Conservation (phyloP, 2,329 filamentous ascomycete genomes). For the Elsinoe fawcettii region DNA sequence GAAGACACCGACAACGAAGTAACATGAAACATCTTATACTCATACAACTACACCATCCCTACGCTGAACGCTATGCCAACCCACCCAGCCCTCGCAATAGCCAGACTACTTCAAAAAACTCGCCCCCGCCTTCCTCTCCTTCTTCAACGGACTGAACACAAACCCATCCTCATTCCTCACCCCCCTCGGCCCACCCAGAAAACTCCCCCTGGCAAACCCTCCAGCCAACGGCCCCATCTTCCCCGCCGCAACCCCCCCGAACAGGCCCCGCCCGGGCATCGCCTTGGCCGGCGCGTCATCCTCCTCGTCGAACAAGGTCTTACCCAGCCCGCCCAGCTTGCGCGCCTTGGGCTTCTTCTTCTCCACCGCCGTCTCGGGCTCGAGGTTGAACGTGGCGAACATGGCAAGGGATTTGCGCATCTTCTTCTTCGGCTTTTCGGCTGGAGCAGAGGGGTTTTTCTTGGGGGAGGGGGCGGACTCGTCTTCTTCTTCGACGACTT, state of each 20-base stretch:
- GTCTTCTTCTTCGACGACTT: slow-evolving; percentile 36
- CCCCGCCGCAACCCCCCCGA: slow-evolving; percentile 24
- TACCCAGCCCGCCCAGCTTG: slow-evolving; percentile 31
- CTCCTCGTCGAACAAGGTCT: slow-evolving; percentile 35
- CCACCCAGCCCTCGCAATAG: neutral
- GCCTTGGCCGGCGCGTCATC: slow-evolving; percentile 27
- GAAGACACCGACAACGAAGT: slow-evolving; percentile 12
- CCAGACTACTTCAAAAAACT: slow-evolving; percentile 18
- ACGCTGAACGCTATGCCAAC: neutral
- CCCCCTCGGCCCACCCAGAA: slow-evolving; percentile 16
- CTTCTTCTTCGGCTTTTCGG: slow-evolving; percentile 34
- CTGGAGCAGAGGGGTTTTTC: slow-evolving; percentile 27
- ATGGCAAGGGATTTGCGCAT: slow-evolving; percentile 42
- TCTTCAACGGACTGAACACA: slow-evolving; percentile 32
- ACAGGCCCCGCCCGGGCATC: slow-evolving; percentile 21
- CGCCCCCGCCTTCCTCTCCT: slow-evolving; percentile 17
- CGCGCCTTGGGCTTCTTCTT: slow-evolving; percentile 30
- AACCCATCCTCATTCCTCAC: slow-evolving; percentile 30
- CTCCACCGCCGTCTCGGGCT: slow-evolving; percentile 24
- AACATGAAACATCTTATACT: neutral
- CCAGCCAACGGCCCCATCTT: slow-evolving; percentile 27
- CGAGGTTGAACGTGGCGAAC: slow-evolving; percentile 31
- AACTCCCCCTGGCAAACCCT: slow-evolving; percentile 22
- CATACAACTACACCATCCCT: slow-evolving; percentile 3
- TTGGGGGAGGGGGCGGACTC: slow-evolving; percentile 33